Evolutionary conservation across 306 rosid species (phyloP), one percentile per base, ranked within the genome.

Genomic region (Cucurbita moschata): DNA sequence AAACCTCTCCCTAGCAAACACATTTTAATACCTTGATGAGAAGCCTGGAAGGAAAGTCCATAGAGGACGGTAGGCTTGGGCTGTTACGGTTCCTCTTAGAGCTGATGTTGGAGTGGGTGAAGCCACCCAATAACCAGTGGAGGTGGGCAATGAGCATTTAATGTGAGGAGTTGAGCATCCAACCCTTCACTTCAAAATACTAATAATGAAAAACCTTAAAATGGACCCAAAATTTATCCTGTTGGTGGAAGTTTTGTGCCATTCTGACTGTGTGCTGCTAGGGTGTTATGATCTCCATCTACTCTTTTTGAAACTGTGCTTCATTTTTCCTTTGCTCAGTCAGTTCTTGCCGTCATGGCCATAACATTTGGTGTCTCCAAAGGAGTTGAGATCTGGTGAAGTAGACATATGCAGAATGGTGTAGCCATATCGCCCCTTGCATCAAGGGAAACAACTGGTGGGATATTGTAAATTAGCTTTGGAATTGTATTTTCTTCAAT

Each of bases 341-440:
- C 97, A n/a, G 38, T 83, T 37, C 71, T 91, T n/a, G 84, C 78
- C 21, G 3, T 72, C 69, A 21, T 92, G 6, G 90, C 87, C 53
- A 3, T 92, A 73, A 78, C 83, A 37, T 64, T 87, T 76, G 90
- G 91, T 18, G 30, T 80, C 49, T 71, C 90, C 2, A 81, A 79
- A 14, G 75, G 82, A 70, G 46, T 63, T 77, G 72, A 71, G 39
- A 54, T 21, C 37, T 81, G 96, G 86, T 76, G 44, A 69, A 43
- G 70, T 26, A 40, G 38, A 44, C 39, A 10, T 19, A 42, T 37
- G 47, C 21, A 15, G 68, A 37, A 37, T 11, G 4, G 46, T 15
- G 4, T 26, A n/a, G 68, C 5, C 16, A 11, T 59, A 42, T 59
- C 43, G 9, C 10, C 43, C 23, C 18, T n/a, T 50, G 65, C n/a